Evolutionary conservation across 2,329 filamentous ascomycete genomes (phyloP).

Genomic region (Metarhizium album): DNA sequence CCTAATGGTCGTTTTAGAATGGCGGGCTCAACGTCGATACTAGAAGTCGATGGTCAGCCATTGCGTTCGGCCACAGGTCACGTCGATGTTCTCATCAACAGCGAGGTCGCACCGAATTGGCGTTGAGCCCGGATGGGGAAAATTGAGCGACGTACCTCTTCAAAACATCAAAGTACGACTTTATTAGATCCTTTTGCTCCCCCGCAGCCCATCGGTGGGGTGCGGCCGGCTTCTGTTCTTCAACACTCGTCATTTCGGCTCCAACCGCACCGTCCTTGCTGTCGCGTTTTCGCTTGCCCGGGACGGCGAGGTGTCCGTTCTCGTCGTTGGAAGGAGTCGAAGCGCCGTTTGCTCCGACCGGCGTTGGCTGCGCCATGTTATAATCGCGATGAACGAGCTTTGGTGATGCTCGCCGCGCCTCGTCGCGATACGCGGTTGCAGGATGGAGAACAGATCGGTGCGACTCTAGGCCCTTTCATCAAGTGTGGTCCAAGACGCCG

Average conservation of each 20-base stretch:
- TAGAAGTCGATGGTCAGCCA: conserved; percentile 25
- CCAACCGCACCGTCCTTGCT: conserved; percentile 28
- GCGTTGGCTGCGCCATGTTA: conserved; percentile 31
- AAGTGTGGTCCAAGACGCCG: conserved; percentile 21
- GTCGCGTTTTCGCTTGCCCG: conserved; percentile 51
- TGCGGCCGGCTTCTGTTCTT: conserved; percentile 15
- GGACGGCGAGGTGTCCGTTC: conserved; percentile 21
- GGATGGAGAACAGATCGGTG: conserved; percentile 25
- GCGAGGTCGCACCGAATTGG: background rate
- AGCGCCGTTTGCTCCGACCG: conserved; percentile 30
- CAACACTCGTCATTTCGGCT: conserved; percentile 17
- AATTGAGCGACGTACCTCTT: conserved; percentile 23
- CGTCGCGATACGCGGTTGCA: conserved; percentile 30
- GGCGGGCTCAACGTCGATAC: conserved; percentile 42
- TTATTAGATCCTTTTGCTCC: conserved; percentile 25
- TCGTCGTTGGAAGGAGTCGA: conserved; percentile 23
- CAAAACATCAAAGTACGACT: conserved; percentile 26
- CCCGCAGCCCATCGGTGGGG: conserved; percentile 15
- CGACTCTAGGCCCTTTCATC: conserved; percentile 30
- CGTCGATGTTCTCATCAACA: background rate
- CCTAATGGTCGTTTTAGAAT: conserved; percentile 44
- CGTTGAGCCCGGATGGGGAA: background rate
- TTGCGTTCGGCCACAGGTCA: background rate
- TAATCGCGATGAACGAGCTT: conserved; percentile 13
- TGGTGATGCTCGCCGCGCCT: conserved; percentile 21